Evolutionary conservation across 495 filamentous ascomycete species (phyloP).

Genomic region (Aspergillus diversus): DNA sequence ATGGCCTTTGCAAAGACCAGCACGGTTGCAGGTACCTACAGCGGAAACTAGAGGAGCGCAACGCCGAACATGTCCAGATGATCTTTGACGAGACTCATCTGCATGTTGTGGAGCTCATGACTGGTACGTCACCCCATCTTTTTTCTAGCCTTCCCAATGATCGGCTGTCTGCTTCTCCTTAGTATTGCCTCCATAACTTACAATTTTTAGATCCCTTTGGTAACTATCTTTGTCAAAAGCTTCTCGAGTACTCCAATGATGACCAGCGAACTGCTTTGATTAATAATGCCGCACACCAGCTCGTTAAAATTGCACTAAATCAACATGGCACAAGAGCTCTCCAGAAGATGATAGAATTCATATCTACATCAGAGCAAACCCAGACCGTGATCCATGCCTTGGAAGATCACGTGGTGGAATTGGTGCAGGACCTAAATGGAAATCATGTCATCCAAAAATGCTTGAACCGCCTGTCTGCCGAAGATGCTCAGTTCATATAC

Average conservation of each 20-base stretch:
- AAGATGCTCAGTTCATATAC: conserved; percentile 94
- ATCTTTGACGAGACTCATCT: conserved; percentile 92
- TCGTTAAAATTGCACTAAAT: conserved; percentile 92
- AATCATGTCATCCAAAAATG: conserved; percentile 99
- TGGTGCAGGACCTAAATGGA: conserved; percentile 96
- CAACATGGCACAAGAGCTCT: conserved; percentile 94
- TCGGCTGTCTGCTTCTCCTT: too few relatives aligned
- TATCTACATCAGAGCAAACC: conserved; percentile 77
- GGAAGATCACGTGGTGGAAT: conserved; percentile 75
- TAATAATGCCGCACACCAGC: conserved; percentile 79
- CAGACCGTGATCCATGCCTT: conserved; percentile 81
- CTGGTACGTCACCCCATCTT: conserved; percentile 50
- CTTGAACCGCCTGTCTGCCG: conserved; percentile 81
- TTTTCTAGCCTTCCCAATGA: too few relatives aligned
- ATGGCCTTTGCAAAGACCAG: conserved; percentile 91
- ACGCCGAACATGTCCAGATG: conserved; percentile 79
- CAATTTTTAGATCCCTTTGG: conserved; percentile 77
- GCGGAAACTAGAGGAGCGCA: conserved; percentile 92
- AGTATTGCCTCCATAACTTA: not conserved
- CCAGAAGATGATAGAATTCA: conserved; percentile 99
- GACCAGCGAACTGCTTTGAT: conserved; percentile 93
- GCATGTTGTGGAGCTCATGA: conserved; percentile 96
- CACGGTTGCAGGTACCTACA: conserved; percentile 95
- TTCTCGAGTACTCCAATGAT: conserved; percentile 89
- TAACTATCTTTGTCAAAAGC: conserved; percentile 97